Conservation (phyloP, 768 basidiomycete genomes). For the Amanita thiersii region DNA sequence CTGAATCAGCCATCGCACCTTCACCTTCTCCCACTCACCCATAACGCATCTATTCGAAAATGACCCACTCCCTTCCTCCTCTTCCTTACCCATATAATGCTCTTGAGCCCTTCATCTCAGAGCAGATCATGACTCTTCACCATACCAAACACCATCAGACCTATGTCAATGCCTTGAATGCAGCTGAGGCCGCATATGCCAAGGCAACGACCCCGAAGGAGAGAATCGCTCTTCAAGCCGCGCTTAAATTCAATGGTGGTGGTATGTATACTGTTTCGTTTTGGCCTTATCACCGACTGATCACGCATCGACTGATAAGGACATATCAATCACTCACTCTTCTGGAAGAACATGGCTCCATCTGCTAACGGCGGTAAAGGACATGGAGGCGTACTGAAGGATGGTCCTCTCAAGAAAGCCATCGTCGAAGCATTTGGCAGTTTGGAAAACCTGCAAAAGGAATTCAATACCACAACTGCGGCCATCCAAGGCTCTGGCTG, state of each 20-base stretch:
- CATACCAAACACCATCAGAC: constrained; percentile 95
- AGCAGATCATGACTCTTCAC: constrained; percentile 91
- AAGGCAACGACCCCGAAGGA: constrained; percentile 64
- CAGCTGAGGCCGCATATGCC: constrained; percentile 73
- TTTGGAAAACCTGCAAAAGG: constrained; percentile 63
- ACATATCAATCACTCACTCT: constrained; percentile 92
- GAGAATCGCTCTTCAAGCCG: constrained; percentile 81
- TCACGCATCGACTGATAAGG: constrained; percentile 29
- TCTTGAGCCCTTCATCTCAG: constrained; percentile 89
- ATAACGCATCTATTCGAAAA: constrained; percentile 14
- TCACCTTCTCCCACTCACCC: no score
- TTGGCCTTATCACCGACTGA: background rate
- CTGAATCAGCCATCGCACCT: no score
- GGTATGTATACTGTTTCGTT: constrained; percentile 38
- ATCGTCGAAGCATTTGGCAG: constrained; percentile 59
- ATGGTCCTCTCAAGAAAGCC: constrained; percentile 60
- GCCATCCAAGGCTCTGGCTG: constrained; percentile 92
- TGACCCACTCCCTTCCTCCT: constrained; percentile 55
- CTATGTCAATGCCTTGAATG: constrained; percentile 88
- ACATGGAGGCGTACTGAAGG: constrained; percentile 47
- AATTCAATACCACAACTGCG: constrained; percentile 80
- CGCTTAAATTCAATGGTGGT: constrained; percentile 95
- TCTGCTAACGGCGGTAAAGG: constrained; percentile 43
- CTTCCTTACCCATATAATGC: constrained; percentile 80
- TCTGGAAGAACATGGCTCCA: constrained; percentile 92